Percentiles rank a stretch among this genome's conserved stretches.
Evolutionary conservation across 371 early-diverging fungal genomes (phyloP).

Genomic region (Smittium mucronatum): DNA sequence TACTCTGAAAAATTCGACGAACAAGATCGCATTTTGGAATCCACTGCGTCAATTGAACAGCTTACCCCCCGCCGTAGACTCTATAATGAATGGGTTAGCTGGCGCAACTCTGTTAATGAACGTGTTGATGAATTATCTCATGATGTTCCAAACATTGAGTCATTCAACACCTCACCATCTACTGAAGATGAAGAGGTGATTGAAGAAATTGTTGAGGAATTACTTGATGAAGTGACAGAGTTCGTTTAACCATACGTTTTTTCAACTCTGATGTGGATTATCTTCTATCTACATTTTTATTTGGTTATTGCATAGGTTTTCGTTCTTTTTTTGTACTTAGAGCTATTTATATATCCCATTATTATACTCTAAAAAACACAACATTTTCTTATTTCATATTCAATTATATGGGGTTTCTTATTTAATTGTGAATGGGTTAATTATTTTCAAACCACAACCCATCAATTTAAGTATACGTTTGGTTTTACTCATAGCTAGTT

Average conservation of each 20-base stretch:
- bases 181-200: slow-evolving; percentile 51
- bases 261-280: neutral
- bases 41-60: slow-evolving; percentile 53
- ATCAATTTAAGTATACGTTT: too few relatives aligned
- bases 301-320: too few relatives aligned
- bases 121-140: slow-evolving; percentile 44
- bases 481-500: too few relatives aligned
- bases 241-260: slow-evolving; percentile 32
- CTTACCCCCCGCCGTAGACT: slow-evolving; percentile 60
- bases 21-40: slow-evolving; percentile 54
- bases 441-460: too few relatives aligned
- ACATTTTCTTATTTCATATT: too few relatives aligned
- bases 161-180: slow-evolving; percentile 33
- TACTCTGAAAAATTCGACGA: slow-evolving; percentile 81
- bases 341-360: too few relatives aligned
- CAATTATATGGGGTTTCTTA: too few relatives aligned
- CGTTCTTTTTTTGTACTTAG: too few relatives aligned
- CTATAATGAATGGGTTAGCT: slow-evolving; percentile 61
- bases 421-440: too few relatives aligned
- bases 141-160: slow-evolving; percentile 35
- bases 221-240: slow-evolving; percentile 51
- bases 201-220: slow-evolving; percentile 75
- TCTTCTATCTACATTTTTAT: slow-evolving; percentile 1
- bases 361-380: too few relatives aligned
- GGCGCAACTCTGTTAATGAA: slow-evolving; percentile 55